Evolutionary conservation across 148 eudicot species (phyloP).

Genomic region (Vaccinium darrowii): DNA sequence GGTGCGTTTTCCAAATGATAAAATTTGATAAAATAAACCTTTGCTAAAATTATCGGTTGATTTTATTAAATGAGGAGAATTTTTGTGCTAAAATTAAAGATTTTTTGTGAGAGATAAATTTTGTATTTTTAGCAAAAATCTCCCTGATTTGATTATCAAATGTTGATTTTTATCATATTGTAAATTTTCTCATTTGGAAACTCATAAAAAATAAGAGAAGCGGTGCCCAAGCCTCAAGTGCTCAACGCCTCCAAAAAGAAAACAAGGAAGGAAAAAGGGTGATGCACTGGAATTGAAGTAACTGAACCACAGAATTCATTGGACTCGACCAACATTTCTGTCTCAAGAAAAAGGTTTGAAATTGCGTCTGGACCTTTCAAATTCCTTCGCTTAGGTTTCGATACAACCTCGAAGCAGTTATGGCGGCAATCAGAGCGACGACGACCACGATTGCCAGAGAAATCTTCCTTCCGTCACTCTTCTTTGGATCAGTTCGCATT

Average conservation of each 20-base stretch:
- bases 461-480: constrained; percentile 31
- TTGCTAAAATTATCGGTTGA: too few relatives aligned
- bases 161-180: too few relatives aligned
- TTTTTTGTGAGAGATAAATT: neutral
- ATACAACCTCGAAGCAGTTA: constrained; percentile 8
- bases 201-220: neutral
- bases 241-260: too few relatives aligned
- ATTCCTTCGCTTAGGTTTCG: neutral
- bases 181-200: too few relatives aligned
- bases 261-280: neutral
- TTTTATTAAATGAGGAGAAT: too few relatives aligned
- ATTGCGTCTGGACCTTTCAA: neutral
- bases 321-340: neutral
- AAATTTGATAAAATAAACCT: too few relatives aligned
- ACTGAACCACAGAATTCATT: neutral
- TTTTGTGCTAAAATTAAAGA: too few relatives aligned
- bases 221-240: neutral
- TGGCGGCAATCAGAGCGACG: constrained; percentile 53
- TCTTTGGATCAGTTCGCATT: constrained; percentile 10
- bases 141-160: too few relatives aligned
- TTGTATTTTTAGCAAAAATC: too few relatives aligned
- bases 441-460: constrained; percentile 35
- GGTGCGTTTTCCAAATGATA: too few relatives aligned
- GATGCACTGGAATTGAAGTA: neutral
- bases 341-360: neutral